Evolutionary conservation across 306 rosid genomes (phyloP).

Genomic region (Cyclanthera cordifolia): DNA sequence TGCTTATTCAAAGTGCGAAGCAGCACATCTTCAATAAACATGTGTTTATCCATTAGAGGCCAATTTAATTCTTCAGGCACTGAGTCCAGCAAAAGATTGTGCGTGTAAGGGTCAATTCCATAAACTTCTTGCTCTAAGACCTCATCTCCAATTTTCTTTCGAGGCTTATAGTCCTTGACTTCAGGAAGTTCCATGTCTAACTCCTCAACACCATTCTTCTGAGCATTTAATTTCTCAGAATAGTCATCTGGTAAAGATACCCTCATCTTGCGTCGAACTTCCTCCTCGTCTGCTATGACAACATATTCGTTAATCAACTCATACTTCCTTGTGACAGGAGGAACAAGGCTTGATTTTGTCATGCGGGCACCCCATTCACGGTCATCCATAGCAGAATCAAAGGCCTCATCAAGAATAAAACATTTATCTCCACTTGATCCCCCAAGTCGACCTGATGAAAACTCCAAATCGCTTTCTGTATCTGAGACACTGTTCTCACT

Average conservation of each 20-base stretch:
- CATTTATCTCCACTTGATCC: slow-evolving; percentile 44
- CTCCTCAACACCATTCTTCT: slow-evolving; percentile 91
- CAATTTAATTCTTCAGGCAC: slow-evolving; percentile 84
- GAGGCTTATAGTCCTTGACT: slow-evolving; percentile 89
- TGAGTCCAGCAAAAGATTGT: slow-evolving; percentile 94
- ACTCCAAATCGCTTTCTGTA: slow-evolving; percentile 58
- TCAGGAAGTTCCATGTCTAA: slow-evolving; percentile 98
- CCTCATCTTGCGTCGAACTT: slow-evolving; percentile 78
- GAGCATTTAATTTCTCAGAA: slow-evolving; percentile 74
- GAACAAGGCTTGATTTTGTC: slow-evolving; percentile 97
- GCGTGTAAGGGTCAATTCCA: slow-evolving; percentile 95
- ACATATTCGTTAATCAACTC: slow-evolving; percentile 78
- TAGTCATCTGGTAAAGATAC: slow-evolving; percentile 93
- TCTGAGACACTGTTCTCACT: slow-evolving; percentile 53
- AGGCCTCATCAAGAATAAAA: slow-evolving; percentile 37
- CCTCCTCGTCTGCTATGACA: slow-evolving; percentile 83
- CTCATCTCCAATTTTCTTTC: slow-evolving; percentile 81
- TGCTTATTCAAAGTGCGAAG: slow-evolving; percentile 70
- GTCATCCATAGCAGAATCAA: slow-evolving; percentile 55
- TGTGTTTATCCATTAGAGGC: slow-evolving; percentile 62
- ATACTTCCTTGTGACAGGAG: slow-evolving; percentile 95
- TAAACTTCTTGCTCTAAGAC: slow-evolving; percentile 97
- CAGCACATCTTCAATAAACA: slow-evolving; percentile 77
- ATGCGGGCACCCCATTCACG: slow-evolving; percentile 99
- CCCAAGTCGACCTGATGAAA: slow-evolving; percentile 32